These are phyloP conservation scores for Emergomyces pasteurianus DNA, from an alignment of 2,329 filamentous ascomycete genomes.

Conservation along the genomic window DNA sequence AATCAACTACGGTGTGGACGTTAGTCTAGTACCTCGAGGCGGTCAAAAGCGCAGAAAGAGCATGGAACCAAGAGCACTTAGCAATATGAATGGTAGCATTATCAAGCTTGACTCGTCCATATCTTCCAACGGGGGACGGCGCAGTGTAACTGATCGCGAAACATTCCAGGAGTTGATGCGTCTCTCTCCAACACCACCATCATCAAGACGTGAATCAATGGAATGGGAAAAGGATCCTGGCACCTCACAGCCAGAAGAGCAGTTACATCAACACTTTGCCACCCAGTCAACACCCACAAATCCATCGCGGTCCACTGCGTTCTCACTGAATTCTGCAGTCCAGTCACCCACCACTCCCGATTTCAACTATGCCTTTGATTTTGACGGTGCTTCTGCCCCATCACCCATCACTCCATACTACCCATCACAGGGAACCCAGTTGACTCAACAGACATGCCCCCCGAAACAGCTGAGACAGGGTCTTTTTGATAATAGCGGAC, in stretches of 20 bases:
- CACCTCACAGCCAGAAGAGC: neutral
- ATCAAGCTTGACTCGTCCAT: slow-evolving; percentile 26
- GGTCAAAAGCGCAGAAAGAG: slow-evolving; percentile 63
- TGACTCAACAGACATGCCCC: slow-evolving; percentile 43
- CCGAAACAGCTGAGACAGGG: slow-evolving; percentile 38
- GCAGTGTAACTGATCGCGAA: slow-evolving; percentile 18
- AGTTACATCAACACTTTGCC: neutral
- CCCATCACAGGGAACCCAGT: slow-evolving; percentile 28
- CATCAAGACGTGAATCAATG: slow-evolving; percentile 5
- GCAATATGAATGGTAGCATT: slow-evolving; percentile 56
- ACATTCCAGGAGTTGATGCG: slow-evolving; percentile 24
- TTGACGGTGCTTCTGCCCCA: slow-evolving; percentile 28
- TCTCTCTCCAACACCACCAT: slow-evolving; percentile 21
- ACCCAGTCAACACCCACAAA: neutral
- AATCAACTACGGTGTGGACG: slow-evolving; percentile 55
- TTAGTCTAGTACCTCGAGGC: slow-evolving; percentile 54
- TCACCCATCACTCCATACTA: slow-evolving; percentile 38
- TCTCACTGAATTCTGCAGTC: neutral
- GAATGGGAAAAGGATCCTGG: neutral
- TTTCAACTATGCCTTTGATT: slow-evolving; percentile 18
- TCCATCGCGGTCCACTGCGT: neutral
- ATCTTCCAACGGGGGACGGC: slow-evolving; percentile 18
- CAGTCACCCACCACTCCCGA: neutral
- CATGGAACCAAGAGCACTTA: slow-evolving; percentile 63
- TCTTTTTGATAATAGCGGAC: slow-evolving; percentile 24